A percentile compares a stretch with the other conserved stretches of the same genome.
Conservation (phyloP, 176 grass and related monocot species). For the Triticum timopheevii region DNA sequence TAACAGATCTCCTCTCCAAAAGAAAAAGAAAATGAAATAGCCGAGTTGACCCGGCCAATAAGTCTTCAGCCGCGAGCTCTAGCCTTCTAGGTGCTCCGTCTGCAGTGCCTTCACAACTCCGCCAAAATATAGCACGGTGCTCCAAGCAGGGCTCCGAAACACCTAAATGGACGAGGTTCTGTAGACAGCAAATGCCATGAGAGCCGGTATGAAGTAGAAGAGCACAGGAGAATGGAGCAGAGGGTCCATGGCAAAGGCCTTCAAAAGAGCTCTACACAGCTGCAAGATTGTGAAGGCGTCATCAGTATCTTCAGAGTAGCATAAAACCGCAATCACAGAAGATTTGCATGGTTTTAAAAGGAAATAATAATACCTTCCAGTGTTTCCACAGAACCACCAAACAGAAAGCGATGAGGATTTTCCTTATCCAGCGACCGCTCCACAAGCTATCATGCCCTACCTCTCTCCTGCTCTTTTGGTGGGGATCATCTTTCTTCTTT, state of each 20-base stretch:
- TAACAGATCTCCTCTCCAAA: constrained; percentile 2
- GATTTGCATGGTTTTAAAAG: constrained; percentile 13
- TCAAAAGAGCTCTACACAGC: constrained; percentile 85
- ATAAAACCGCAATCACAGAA: not conserved
- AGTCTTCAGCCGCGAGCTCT: not conserved
- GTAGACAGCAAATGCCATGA: constrained; percentile 64
- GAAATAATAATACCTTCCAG: constrained; percentile 57
- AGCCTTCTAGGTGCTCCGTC: not conserved
- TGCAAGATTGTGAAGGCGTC: constrained; percentile 27
- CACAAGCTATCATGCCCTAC: constrained; percentile 39
- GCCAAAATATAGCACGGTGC: not conserved
- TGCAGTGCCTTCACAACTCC: not conserved
- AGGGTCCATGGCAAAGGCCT: constrained; percentile 88
- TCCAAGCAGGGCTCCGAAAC: not conserved
- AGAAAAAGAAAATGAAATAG: too few relatives aligned
- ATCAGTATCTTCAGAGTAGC: not conserved
- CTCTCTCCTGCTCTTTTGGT: constrained; percentile 54
- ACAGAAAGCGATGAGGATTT: constrained; percentile 60
- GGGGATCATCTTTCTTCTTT: constrained; percentile 84
- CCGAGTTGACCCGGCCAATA: not conserved
- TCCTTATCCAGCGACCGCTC: constrained; percentile 70
- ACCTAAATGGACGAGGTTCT: constrained; percentile 67
- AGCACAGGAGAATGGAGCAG: constrained; percentile 67
- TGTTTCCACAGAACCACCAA: constrained; percentile 73
- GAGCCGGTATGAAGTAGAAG: constrained; percentile 66